These are phyloP conservation scores for Entophlyctis luteolus DNA, from an alignment of 192 early-diverging fungal species.

Conservation along the genomic window DNA sequence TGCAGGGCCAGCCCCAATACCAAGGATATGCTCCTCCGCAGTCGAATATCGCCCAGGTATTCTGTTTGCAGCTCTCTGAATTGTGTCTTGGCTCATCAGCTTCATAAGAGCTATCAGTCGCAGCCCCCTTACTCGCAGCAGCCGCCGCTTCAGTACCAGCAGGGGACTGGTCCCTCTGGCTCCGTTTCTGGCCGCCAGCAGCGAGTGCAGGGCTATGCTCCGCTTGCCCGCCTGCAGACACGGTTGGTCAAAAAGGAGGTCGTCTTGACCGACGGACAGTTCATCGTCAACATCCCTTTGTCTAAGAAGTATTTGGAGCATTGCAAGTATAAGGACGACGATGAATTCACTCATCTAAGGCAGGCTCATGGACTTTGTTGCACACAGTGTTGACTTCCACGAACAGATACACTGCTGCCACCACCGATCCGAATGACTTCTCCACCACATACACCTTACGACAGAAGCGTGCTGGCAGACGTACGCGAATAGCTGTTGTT, in stretches of 20 bases:
- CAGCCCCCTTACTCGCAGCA: neutral
- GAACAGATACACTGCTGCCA: constrained; percentile 68
- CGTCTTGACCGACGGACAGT: constrained; percentile 30
- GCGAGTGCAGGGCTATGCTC: constrained; percentile 7
- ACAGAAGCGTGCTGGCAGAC: constrained; percentile 47
- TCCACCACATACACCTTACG: constrained; percentile 57
- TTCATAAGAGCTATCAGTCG: no score
- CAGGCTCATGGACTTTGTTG: neutral
- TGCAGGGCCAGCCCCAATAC: no score
- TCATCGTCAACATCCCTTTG: constrained; percentile 46
- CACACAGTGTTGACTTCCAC: constrained; percentile 48
- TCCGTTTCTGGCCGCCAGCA: neutral
- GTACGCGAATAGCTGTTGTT: constrained; percentile 68
- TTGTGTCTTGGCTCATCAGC: no score
- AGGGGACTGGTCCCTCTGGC: neutral
- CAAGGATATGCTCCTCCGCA: no score
- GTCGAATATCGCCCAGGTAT: no score
- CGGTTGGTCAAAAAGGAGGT: constrained; percentile 29
- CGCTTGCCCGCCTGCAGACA: constrained; percentile 5
- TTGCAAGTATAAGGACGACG: constrained; percentile 42
- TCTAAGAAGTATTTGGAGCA: constrained; percentile 36
- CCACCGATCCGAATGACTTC: constrained; percentile 67
- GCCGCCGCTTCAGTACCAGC: neutral
- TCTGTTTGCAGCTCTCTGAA: no score
- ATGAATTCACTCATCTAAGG: constrained; percentile 68